Percentiles rank a stretch among this genome's conserved stretches.
These are phyloP conservation scores for Proliferodiscus dingleyae DNA, from an alignment of 2,329 filamentous ascomycete genomes.

Conservation along the genomic window DNA sequence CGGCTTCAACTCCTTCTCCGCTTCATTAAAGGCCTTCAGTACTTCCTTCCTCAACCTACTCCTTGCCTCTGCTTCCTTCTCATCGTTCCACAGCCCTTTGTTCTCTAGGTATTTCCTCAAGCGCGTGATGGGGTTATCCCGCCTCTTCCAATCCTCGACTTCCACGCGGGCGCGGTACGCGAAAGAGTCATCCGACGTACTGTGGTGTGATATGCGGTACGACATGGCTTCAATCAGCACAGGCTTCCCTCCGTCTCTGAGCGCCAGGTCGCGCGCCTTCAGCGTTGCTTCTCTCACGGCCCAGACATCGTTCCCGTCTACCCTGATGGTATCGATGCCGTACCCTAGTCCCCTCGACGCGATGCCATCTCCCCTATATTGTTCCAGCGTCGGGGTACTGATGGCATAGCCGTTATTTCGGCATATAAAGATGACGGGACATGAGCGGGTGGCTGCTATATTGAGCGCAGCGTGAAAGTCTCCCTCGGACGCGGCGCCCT, in stretches of 20 bases:
- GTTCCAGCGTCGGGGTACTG: slow-evolving; percentile 81
- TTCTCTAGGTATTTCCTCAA: slow-evolving; percentile 88
- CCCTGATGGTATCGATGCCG: slow-evolving; percentile 87
- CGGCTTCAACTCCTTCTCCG: slow-evolving; percentile 77
- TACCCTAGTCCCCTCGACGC: slow-evolving; percentile 83
- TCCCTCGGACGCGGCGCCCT: slow-evolving; percentile 84
- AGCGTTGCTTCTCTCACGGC: slow-evolving; percentile 78
- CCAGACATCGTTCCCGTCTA: slow-evolving; percentile 93
- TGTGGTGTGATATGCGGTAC: slow-evolving; percentile 97
- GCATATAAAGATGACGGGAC: slow-evolving; percentile 84
- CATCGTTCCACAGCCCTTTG: slow-evolving; percentile 77
- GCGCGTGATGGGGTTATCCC: slow-evolving; percentile 83
- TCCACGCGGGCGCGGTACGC: slow-evolving; percentile 91
- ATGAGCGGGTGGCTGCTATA: slow-evolving; percentile 83
- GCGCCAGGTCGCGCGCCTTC: slow-evolving; percentile 67
- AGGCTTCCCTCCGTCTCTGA: slow-evolving; percentile 40
- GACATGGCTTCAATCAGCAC: slow-evolving; percentile 94
- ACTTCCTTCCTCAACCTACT: slow-evolving; percentile 67
- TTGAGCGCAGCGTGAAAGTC: slow-evolving; percentile 91
- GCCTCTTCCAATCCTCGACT: slow-evolving; percentile 88
- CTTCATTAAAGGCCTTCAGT: slow-evolving; percentile 76
- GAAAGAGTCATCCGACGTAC: slow-evolving; percentile 93
- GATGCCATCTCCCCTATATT: slow-evolving; percentile 88
- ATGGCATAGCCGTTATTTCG: slow-evolving; percentile 93
- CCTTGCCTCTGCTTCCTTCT: slow-evolving; percentile 69